Conservation (phyloP, 257 asterid genomes). For the Ilex aquifolium region DNA sequence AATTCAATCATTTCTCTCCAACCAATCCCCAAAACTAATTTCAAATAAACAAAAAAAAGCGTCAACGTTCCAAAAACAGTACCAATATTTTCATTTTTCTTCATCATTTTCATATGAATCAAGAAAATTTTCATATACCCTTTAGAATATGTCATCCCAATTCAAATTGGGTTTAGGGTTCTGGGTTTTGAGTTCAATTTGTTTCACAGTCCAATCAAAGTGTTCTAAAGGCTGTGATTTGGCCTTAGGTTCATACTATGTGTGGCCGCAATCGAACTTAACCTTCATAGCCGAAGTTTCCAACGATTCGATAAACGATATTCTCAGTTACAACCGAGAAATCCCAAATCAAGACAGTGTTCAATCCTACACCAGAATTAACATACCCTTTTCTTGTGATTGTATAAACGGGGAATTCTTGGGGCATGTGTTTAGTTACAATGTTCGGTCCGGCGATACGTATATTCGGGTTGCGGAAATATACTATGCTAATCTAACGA, state of each 20-base stretch:
- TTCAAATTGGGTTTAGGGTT: too few relatives aligned
- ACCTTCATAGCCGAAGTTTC: constrained; percentile 28
- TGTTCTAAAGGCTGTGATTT: constrained; percentile 61
- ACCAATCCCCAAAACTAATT: too few relatives aligned
- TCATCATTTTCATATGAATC: too few relatives aligned
- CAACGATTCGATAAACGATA: constrained; percentile 2
- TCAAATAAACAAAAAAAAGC: too few relatives aligned
- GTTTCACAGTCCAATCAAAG: constrained; percentile 15
- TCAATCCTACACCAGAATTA: constrained; percentile 26
- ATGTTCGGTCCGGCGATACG: constrained; percentile 28
- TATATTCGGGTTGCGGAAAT: constrained; percentile 26
- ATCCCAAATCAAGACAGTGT: constrained; percentile 47
- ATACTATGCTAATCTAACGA: constrained; percentile 61
- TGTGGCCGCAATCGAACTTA: constrained; percentile 26
- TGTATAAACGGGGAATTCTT: constrained; percentile 45
- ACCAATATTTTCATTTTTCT: too few relatives aligned
- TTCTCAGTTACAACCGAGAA: constrained; percentile 38
- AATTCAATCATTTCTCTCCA: too few relatives aligned
- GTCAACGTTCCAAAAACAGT: too few relatives aligned
- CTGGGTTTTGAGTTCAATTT: too few relatives aligned
- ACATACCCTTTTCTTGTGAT: constrained; percentile 68
- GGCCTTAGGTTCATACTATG: constrained; percentile 63
- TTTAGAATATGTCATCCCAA: too few relatives aligned
- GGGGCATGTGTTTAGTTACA: constrained; percentile 48
- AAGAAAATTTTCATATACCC: too few relatives aligned